Conservation (phyloP, 495 filamentous ascomycete genomes). For the Clavariopsis aquatica region DNA sequence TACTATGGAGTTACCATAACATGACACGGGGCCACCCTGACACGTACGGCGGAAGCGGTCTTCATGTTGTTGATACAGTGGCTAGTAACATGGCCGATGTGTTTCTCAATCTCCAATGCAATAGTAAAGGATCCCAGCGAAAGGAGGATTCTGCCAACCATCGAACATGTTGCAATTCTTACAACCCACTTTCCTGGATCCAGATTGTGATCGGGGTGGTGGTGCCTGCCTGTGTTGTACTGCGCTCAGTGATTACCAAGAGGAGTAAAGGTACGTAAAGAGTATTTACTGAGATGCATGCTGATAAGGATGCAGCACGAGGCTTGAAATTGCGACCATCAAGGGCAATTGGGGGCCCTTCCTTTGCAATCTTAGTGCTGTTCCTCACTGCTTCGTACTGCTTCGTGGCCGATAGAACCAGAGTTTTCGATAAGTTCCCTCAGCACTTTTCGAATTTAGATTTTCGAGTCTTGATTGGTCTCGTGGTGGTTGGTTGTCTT, state of each 20-base stretch:
- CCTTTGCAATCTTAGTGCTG: constrained; percentile 37
- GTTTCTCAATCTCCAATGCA: constrained; percentile 61
- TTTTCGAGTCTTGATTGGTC: constrained; percentile 47
- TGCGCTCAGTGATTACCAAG: constrained; percentile 40
- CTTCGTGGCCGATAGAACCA: constrained; percentile 59
- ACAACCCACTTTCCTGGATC: constrained; percentile 41
- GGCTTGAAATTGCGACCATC: not conserved
- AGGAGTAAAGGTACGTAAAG: constrained; percentile 20
- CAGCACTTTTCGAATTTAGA: constrained; percentile 51
- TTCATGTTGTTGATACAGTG: constrained; percentile 56
- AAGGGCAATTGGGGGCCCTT: not conserved
- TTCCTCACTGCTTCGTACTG: constrained; percentile 52
- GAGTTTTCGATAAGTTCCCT: constrained; percentile 57
- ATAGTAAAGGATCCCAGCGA: constrained; percentile 46
- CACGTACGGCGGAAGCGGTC: constrained; percentile 52
- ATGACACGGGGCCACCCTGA: constrained; percentile 47
- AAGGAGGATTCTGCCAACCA: constrained; percentile 48
- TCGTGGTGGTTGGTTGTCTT: constrained; percentile 46
- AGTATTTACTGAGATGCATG: constrained; percentile 15
- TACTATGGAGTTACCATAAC: constrained; percentile 55
- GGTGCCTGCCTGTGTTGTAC: constrained; percentile 39
- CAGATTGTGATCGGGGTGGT: constrained; percentile 43
- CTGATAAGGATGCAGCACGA: not conserved
- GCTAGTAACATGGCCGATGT: constrained; percentile 55
- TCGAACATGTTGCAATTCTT: constrained; percentile 59